Conservation (phyloP, 2,329 filamentous ascomycete species). For the Penicillium corylophilum region DNA sequence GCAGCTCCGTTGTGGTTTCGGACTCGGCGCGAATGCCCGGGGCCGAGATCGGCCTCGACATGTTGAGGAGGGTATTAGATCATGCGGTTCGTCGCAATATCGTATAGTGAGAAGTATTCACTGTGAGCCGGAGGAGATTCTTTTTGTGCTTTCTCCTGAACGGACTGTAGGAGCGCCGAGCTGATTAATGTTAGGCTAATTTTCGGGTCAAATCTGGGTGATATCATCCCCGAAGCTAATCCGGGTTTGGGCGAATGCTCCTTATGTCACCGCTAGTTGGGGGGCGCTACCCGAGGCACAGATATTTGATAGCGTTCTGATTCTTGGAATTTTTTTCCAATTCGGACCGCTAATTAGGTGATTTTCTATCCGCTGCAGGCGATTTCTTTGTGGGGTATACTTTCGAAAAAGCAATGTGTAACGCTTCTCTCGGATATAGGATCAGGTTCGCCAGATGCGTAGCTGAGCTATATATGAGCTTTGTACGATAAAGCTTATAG, state of each 20-base stretch:
- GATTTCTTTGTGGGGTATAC: background rate
- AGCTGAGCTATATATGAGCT: background rate
- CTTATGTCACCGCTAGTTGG: too few relatives aligned
- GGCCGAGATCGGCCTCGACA: constrained; percentile 1
- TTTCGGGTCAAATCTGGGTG: background rate
- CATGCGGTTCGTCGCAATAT: background rate
- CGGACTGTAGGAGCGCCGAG: constrained; percentile 6
- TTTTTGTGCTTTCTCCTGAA: background rate
- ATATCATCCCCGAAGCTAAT: background rate
- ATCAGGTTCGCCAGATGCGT: background rate
- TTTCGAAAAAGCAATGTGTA: background rate
- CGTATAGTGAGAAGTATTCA: background rate
- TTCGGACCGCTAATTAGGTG: background rate
- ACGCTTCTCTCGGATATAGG: background rate
- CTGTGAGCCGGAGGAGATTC: background rate
- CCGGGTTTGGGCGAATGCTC: background rate
- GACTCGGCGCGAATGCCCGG: constrained; percentile 7
- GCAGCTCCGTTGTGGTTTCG: constrained; percentile 10
- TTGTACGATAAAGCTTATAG: background rate
- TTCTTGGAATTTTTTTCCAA: background rate
- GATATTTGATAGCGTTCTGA: background rate
- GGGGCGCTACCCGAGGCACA: too few relatives aligned
- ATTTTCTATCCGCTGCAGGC: background rate
- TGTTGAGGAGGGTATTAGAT: background rate
- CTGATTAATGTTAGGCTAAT: constrained; percentile 19